Base-by-base conservation (phyloP, 2,329 filamentous ascomycete genomes). In the Dendryphion nanum region DNA sequence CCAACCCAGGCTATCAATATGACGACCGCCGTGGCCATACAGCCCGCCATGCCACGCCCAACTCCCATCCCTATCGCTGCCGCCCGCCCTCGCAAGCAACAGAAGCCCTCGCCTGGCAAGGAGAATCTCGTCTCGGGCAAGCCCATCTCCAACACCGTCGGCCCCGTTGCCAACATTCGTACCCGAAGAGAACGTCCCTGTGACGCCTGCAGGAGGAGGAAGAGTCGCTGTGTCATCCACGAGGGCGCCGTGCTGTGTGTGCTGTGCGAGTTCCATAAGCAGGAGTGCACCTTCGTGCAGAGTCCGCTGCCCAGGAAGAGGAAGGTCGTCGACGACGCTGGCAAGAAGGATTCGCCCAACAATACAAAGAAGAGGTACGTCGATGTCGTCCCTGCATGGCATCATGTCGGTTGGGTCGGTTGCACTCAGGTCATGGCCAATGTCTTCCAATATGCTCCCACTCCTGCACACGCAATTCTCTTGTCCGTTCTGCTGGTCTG, bases 251-350 rank as follows among this genome's bases (percentile, higher is more conserved):
- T 75, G 26, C 73, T 77, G 50, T 93, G 88, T 66, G 77, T 88
- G 46, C 75, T 87, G 47, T 94, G 88, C 67, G 83, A 87, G 61
- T 82, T 83, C 62, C 83, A 84, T 66, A 84, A 83, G 55, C 79
- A 86, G 59, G 83, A 88, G 51, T 93, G 87, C 67, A 90, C 87
- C 30, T 82, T 90, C 61, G 75, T 83, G 35, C 81, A 84, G 50
- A 88, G 85, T 63, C 86, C 86, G 17, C 81, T 83, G 58, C 82
- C 85, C 40, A 79, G 87, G 53, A 93, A 93, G 73, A 78, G 88
- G 61, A 91, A 90, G 72, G 70, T 87, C 47, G 80, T 83, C 66
- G 76, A 79, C 56, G 78, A 82, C 53, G 23, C 23, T n/a, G 70
- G 74, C 43, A 70, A 74, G 59, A 78, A 81, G 48, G 79, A 83